A percentile compares a stretch with the other conserved stretches of the same genome.
Evolutionary conservation across 257 asterid genomes (phyloP).

Genomic region (Ajuga chamaepitys): DNA sequence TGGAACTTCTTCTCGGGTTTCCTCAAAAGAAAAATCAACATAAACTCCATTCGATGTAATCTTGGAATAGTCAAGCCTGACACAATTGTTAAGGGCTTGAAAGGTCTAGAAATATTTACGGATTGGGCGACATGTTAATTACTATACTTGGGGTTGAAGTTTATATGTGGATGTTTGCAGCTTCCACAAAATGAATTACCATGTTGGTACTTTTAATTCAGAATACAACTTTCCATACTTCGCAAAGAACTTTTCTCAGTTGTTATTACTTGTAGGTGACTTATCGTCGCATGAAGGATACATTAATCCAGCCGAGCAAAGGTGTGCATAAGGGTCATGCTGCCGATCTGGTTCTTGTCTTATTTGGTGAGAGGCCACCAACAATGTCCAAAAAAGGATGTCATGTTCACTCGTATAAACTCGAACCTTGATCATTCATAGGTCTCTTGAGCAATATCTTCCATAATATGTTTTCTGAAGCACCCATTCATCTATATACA

Average conservation of each 20-base stretch:
- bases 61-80: background rate
- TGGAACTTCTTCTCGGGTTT: background rate
- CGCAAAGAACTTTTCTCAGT: background rate
- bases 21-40: background rate
- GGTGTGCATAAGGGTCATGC: constrained; percentile 93
- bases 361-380: constrained; percentile 84
- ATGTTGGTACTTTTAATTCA: background rate
- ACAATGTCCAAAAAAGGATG: constrained; percentile 57
- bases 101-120: constrained; percentile 1
- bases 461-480: background rate
- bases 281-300: constrained; percentile 87
- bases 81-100: constrained; percentile 11
- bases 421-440: constrained; percentile 81
- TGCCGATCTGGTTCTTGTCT: constrained; percentile 81
- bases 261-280: constrained; percentile 57
- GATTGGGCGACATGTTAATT: background rate
- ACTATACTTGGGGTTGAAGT: constrained; percentile 1
- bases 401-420: constrained; percentile 60
- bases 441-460: constrained; percentile 35
- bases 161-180: background rate
- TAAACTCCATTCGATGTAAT: background rate
- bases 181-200: background rate
- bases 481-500: background rate
- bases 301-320: constrained; percentile 74
- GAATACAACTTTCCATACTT: constrained; percentile 6